Conservation (phyloP, 495 filamentous ascomycete genomes). For the Usnea hakonensis region DNA sequence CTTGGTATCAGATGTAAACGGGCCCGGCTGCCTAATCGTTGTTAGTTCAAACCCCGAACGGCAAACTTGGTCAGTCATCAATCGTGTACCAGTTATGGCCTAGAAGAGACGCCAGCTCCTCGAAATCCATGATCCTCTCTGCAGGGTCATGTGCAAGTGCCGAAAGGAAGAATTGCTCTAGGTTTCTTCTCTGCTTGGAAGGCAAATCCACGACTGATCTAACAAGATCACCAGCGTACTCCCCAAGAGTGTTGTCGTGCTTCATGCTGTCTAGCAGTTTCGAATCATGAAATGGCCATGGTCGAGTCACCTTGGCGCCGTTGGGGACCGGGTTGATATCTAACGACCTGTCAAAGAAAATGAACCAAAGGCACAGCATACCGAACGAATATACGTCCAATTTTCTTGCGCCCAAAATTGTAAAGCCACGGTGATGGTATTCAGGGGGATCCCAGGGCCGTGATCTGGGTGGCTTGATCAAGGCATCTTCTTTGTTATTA, state of each 20-base stretch:
- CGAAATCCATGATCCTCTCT: not conserved
- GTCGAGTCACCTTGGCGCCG: not conserved
- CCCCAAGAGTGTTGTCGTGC: not conserved
- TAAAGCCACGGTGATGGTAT: conserved; percentile 11
- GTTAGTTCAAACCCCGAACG: not conserved
- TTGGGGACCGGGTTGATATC: not conserved
- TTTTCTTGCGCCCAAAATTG: conserved; percentile 1
- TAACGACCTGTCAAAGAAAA: not conserved
- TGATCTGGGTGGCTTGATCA: not conserved
- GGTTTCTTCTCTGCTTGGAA: not conserved
- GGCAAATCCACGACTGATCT: not conserved
- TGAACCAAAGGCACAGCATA: conserved; percentile 12
- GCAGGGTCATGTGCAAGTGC: not conserved
- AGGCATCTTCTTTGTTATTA: not conserved
- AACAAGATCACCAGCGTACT: not conserved
- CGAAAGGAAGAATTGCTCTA: not conserved
- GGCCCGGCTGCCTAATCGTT: not conserved
- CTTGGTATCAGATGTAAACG: not conserved
- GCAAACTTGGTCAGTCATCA: not conserved
- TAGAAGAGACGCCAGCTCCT: not conserved
- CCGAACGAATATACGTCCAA: conserved; percentile 17
- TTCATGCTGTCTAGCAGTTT: not conserved
- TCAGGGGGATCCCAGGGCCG: conserved; percentile 11
- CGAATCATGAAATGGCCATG: not conserved
- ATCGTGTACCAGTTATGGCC: not conserved